Base-by-base conservation (phyloP, 164 flowering plant species). In the Santalum album region DNA sequence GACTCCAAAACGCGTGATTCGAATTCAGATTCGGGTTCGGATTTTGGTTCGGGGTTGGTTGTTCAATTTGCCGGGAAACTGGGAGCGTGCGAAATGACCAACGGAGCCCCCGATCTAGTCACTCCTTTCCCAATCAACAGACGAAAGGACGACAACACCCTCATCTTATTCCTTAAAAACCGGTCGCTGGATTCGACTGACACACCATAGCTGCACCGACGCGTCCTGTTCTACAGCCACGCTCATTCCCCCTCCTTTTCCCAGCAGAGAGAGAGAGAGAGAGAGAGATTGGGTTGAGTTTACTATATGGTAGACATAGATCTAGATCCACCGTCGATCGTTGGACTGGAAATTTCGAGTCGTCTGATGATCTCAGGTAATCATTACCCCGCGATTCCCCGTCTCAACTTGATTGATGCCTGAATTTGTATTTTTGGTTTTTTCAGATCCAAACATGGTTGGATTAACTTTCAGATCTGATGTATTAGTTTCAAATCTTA, bases 311-410 rank as follows among this genome's bases (percentile, higher is more conserved):
- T 9, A 32, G 5, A 23, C 1, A 23, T 19, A 54, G 47, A 39
- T 38, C 55, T 23, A 25, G 56, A 54, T 54, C 46, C 27, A 12
- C 12, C 34, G 9, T 4, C 4, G 34, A 29, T 29, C 9, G 4
- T 29, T n/a, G n/a, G n/a, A 29, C 34, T 9, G 4, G 32, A 38
- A 17, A 36, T 39, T 17, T 18, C 26, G 4, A 12, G 7, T 39
- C 47, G 2, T 24, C 17, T 12, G 15, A 22, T 39, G 34, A 54
- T 54, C 34, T 54, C 32, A 54, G 56, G 56, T 54, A 25, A 23
- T 54, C 12, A 6, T 24, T 39, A 6, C 17, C 27, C 19, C 27
- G 3, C 42, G 42, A 14, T 9, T 10, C 42, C 16, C 1, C 14
- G 0, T 29, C 34, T 29, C 9, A 3, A 29, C 9, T 29, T 29